These are phyloP conservation scores for Heimioporus sp. DNA, from an alignment of 768 basidiomycete genomes.

Conservation along the genomic window DNA sequence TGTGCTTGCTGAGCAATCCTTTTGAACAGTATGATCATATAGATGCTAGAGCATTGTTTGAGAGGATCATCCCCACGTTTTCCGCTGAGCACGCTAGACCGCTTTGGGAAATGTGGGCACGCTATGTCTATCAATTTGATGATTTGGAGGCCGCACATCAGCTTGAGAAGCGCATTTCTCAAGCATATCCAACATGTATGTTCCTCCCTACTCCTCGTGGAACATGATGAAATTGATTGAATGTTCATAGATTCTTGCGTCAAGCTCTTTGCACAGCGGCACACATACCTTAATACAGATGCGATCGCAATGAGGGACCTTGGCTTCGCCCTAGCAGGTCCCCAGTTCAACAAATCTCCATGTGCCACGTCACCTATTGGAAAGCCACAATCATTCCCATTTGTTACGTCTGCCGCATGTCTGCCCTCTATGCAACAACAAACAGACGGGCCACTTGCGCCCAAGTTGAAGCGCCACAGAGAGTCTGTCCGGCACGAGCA, in stretches of 20 bases:
- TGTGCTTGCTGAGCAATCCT: neutral
- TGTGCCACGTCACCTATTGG: slow-evolving; percentile 26
- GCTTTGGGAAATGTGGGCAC: slow-evolving; percentile 95
- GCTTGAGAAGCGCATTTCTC: slow-evolving; percentile 84
- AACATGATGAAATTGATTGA: neutral
- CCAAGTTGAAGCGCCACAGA: slow-evolving; percentile 38
- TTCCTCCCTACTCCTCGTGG: slow-evolving; percentile 1
- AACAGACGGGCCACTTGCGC: slow-evolving; percentile 31
- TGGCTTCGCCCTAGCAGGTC: slow-evolving; percentile 61
- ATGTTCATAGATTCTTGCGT: slow-evolving; percentile 71
- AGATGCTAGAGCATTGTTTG: slow-evolving; percentile 97
- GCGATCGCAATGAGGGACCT: slow-evolving; percentile 88
- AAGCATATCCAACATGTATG: slow-evolving; percentile 83
- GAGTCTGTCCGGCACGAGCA: no score
- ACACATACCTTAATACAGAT: slow-evolving; percentile 70
- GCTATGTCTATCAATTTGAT: slow-evolving; percentile 95
- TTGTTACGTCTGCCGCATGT: slow-evolving; percentile 29
- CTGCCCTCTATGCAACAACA: slow-evolving; percentile 20
- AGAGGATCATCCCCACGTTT: slow-evolving; percentile 80
- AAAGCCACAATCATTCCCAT: slow-evolving; percentile 37
- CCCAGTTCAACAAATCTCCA: slow-evolving; percentile 20
- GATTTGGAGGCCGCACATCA: slow-evolving; percentile 85
- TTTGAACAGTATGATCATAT: slow-evolving; percentile 3
- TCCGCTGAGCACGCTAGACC: slow-evolving; percentile 75
- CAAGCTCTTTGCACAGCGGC: slow-evolving; percentile 86